Base-by-base conservation (phyloP, 768 basidiomycete genomes). In the Boletus vermiculosoides region DNA sequence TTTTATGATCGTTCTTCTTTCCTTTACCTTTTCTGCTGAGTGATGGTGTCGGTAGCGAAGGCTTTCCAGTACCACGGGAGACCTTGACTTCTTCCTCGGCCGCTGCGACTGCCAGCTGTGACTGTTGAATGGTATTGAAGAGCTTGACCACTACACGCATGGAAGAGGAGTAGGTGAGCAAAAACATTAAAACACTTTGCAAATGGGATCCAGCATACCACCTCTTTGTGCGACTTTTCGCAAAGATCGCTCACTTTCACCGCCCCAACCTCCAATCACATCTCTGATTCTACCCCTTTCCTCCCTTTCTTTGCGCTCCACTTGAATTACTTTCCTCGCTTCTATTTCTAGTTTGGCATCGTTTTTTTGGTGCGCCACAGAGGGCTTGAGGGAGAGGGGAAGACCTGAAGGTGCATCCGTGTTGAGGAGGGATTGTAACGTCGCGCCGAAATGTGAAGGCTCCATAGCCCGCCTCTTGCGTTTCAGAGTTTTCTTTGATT, bases 191-290 rank as follows among this genome's bases (percentile, higher is more conserved):
- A 13, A 6, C 16, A 18, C 40, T 25, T 18, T 16, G 31, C 10
- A 7, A 46, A 49, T 30, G 18, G 23, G 34, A 36, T 41, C 39
- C 13, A 20, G 64, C 82, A 50, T 69, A 90, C 90, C 90, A 73
- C 90, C 90, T 69, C 90, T 78, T 74, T 87, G 97, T 61, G 87
- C 96, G 71, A 82, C 92, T 78, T 88, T 98, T 70, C 81, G 83
- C 66, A 85, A 76, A 57, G 80, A 87, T 71, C 83, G 82, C 76
- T 87, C 92, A 72, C 82, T 83, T 71, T 90, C 89, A 13, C 82
- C 88, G 31, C 90, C 94, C 94, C 94, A 97, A 41, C 92, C 93
- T 55, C 86, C 91, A 68, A 90, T 92, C 16, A 85, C 83, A 69
- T 88, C 86, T 40, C 75, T 80, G 61, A 88, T 79, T 55, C 83